A percentile compares a stretch with the other conserved stretches of the same genome.
phyloP scores from a whole-genome alignment of 2,329 filamentous ascomycete genomes.

The Achaetomium macrosporum region DNA sequence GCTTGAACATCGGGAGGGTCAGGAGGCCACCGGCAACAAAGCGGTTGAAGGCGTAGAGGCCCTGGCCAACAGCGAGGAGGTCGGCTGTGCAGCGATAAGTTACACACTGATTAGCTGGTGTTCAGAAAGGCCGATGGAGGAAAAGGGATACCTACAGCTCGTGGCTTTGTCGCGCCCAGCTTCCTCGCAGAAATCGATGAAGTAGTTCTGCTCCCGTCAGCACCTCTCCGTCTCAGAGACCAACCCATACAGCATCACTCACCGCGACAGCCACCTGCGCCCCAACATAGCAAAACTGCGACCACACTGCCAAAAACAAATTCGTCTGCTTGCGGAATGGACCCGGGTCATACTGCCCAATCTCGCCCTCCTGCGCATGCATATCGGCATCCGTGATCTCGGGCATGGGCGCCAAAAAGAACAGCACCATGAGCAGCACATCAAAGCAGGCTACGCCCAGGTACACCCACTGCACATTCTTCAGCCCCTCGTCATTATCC shows the following conservation, averaged over 20 bases:
- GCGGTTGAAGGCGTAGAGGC: constrained; percentile 53
- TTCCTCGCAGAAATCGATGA: constrained; percentile 44
- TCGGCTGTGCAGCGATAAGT: constrained; percentile 36
- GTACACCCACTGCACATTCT: constrained; percentile 80
- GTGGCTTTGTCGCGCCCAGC: constrained; percentile 22
- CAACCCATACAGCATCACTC: constrained; percentile 41
- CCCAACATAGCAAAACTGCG: constrained; percentile 75
- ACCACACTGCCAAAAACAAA: constrained; percentile 59
- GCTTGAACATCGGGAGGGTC: constrained; percentile 45
- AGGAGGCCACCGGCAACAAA: constrained; percentile 52
- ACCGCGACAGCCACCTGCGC: constrained; percentile 62
- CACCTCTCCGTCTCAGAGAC: background rate
- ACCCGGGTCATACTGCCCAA: constrained; percentile 49
- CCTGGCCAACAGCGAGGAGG: constrained; percentile 53
- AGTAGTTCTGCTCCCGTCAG: constrained; percentile 37
- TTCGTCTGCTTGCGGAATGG: constrained; percentile 57
- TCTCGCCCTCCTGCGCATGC: constrained; percentile 43
- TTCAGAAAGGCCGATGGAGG: background rate
- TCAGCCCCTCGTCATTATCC: constrained; percentile 37
- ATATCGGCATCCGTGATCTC: constrained; percentile 54
- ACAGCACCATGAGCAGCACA: constrained; percentile 61
- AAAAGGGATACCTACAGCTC: constrained; percentile 18
- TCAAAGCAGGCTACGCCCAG: constrained; percentile 73
- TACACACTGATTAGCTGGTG: background rate
- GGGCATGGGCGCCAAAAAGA: constrained; percentile 62